Evolutionary conservation across 2,329 filamentous ascomycete species (phyloP).

Genomic region (Cladosporium oxysporum): DNA sequence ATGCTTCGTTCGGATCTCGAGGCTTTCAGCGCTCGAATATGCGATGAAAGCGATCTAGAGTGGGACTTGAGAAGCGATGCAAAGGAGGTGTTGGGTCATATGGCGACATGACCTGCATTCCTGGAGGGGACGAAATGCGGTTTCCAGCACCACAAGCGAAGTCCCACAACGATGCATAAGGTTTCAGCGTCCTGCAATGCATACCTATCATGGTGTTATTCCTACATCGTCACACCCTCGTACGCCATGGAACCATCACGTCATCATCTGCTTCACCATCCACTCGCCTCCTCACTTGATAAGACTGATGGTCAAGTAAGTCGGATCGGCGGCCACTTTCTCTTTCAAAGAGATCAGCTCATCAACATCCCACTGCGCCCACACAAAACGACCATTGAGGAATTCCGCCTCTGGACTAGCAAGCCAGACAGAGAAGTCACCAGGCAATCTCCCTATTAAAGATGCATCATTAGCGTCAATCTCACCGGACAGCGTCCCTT

Average conservation of each 20-base stretch:
- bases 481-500: background rate
- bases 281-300: background rate
- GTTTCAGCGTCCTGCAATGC: no score
- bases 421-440: conserved; percentile 41
- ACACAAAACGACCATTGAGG: conserved; percentile 42
- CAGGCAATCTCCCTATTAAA: conserved; percentile 24
- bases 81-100: no score
- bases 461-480: background rate
- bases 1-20: no score
- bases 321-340: conserved; percentile 22
- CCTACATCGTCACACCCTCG: no score
- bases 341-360: conserved; percentile 35
- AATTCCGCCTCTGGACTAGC: conserved; percentile 43
- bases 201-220: no score
- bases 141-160: no score
- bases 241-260: background rate
- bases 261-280: background rate
- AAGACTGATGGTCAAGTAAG: conserved; percentile 27
- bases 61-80: no score
- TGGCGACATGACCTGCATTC: no score
- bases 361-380: conserved; percentile 46
- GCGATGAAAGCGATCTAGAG: no score
- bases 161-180: no score
- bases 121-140: no score
- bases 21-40: no score